Evolutionary conservation across 352 stramenopile species (phyloP), one percentile per base, ranked within the genome.

Genomic region (Phytophthora podocarpi): DNA sequence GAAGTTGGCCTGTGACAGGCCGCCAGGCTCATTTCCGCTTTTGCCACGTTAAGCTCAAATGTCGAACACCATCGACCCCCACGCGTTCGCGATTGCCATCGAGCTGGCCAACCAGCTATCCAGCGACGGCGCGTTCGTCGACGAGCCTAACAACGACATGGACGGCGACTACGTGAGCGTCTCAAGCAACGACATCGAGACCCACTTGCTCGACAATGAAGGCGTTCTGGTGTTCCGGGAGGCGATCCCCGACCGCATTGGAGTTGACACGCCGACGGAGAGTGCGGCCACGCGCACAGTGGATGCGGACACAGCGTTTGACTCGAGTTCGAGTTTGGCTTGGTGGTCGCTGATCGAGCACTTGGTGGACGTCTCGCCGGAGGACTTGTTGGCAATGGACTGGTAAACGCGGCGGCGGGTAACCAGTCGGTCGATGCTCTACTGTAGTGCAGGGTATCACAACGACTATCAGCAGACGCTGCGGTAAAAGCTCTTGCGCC

Each of bases 61-160:
- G 56, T 37, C 47, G 23, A 59, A 31, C 26, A 39, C 20, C 28
- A 39, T 65, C 11, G 47, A 65, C 27, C 39, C 48, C 9, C 57
- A 34, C 47, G 57, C 57, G 6, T 59, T 65, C 12, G 39, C 37
- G 31, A 57, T 65, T 10, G 57, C 48, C 28, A 65, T 65, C 1
- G 48, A 59, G 39, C 37, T 65, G 30, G 30, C 57, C 31, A 48
- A 28, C 39, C 57, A 65, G 57, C 18, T 65, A n/a, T 65, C 57
- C 3, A 65, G 30, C 31, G 48, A 65, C 31, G 57, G 57, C n/a
- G 30, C 16, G 20, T 65, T 65, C 31, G 57, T 65, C n/a, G 57
- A 65, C 18, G 47, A 65, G 2, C 28, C 18, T 15, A 15, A 32
- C 23, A 10, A 20, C 9, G 5, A n/a, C 6, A 24, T 27, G 31